These are phyloP conservation scores for Mixia osmundae DNA, from an alignment of 1,284 basidiomycete species.

Conservation along the genomic window DNA sequence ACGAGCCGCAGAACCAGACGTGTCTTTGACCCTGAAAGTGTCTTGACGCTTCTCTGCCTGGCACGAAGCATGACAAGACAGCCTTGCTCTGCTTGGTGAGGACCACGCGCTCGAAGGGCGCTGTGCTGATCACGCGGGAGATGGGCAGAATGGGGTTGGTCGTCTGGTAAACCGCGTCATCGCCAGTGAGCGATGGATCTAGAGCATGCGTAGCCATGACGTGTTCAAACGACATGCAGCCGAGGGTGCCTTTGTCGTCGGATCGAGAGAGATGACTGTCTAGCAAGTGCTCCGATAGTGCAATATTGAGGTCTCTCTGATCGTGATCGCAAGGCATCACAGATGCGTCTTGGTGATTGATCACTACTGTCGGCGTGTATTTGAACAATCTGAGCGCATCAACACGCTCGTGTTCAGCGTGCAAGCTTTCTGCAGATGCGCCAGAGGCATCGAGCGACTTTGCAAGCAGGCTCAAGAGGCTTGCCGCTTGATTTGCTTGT, in stretches of 20 bases:
- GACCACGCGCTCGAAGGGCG: slow-evolving; percentile 4
- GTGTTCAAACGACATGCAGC: neutral
- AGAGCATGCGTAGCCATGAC: slow-evolving; percentile 9
- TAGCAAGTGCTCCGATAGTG: neutral
- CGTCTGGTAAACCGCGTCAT: slow-evolving; percentile 3
- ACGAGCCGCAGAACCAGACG: slow-evolving; percentile 22
- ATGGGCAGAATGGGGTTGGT: slow-evolving; percentile 6
- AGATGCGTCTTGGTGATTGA: slow-evolving; percentile 6
- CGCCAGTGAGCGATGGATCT: neutral
- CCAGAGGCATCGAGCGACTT: neutral
- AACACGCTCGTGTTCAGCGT: slow-evolving; percentile 1
- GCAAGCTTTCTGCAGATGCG: neutral
- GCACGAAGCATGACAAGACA: slow-evolving; percentile 1
- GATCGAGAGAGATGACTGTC: neutral
- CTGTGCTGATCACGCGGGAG: slow-evolving; percentile 1
- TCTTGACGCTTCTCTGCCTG: neutral
- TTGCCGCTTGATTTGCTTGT: slow-evolving; percentile 16
- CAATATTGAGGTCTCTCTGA: neutral
- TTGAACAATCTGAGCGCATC: slow-evolving; percentile 1
- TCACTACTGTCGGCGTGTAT: slow-evolving; percentile 7
- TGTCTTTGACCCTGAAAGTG: slow-evolving; percentile 8
- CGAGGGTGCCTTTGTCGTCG: too few relatives aligned
- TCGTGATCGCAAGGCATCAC: neutral
- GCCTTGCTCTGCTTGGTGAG: slow-evolving; percentile 3
- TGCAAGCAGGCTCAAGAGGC: slow-evolving; percentile 1